Conservation (phyloP, 441 rosid genomes). For the Omphalea diandra region DNA sequence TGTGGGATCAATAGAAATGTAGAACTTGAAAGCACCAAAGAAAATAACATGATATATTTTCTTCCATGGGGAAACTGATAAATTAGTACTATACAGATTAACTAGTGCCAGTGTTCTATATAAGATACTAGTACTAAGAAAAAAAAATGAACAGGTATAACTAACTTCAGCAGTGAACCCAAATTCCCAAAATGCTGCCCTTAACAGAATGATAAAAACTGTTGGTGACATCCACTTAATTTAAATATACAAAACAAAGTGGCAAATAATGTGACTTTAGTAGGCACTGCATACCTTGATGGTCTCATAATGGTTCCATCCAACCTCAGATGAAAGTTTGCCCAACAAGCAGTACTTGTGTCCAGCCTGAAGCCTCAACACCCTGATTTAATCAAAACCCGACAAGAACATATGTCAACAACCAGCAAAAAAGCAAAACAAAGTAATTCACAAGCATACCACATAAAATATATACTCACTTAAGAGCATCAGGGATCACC, state of each 20-base stretch:
- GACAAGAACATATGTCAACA: not conserved
- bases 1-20: not conserved
- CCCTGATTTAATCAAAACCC: conserved; percentile 33
- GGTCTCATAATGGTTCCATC: conserved; percentile 91
- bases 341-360: conserved; percentile 83
- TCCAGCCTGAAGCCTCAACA: conserved; percentile 87
- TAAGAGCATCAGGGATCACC: conserved; percentile 42
- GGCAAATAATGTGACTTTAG: not conserved
- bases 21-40: not conserved
- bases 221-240: not conserved
- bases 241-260: not conserved
- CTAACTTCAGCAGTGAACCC: not conserved
- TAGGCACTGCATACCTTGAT: conserved; percentile 54
- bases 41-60: not conserved
- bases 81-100: not conserved
- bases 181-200: not conserved
- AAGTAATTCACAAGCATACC: too few species aligned
- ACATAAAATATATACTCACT: conserved; percentile 19
- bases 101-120: not conserved
- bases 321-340: conserved; percentile 73
- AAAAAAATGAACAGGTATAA: not conserved
- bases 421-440: not conserved
- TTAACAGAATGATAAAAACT: too few species aligned
- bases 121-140: not conserved
- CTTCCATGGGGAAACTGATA: not conserved